Evolutionary conservation across 805 yeast species (phyloP).

Genomic region (Lipomyces orientalis): DNA sequence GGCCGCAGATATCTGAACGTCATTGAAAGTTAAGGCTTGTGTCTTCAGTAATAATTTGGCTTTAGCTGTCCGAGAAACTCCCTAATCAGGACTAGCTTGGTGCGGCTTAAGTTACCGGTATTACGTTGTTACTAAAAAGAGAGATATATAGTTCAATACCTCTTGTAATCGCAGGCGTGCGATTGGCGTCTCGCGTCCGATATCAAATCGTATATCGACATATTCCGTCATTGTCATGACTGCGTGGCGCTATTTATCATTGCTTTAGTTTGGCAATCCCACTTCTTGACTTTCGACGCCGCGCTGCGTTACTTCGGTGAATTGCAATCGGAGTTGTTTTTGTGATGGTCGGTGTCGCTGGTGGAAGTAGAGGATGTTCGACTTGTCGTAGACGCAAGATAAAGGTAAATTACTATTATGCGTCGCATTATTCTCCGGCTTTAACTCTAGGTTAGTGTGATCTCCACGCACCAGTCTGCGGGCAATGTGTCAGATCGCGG

Average conservation of each 20-base stretch:
- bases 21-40: too few relatives aligned
- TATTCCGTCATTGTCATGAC: background rate
- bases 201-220: too few relatives aligned
- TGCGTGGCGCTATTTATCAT: too few relatives aligned
- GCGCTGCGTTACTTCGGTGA: too few relatives aligned
- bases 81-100: background rate
- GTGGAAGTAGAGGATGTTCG: slow-evolving; percentile 17
- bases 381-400: slow-evolving; percentile 14
- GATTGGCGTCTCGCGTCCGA: too few relatives aligned
- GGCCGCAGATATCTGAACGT: too few relatives aligned
- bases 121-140: background rate
- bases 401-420: slow-evolving; percentile 9
- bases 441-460: slow-evolving; percentile 12
- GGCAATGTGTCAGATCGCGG: slow-evolving; percentile 15
- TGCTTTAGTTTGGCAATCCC: background rate
- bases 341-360: slow-evolving; percentile 17
- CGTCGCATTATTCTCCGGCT: background rate
- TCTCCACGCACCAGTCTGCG: slow-evolving; percentile 9
- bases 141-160: too few relatives aligned
- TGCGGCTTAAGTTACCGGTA: too few relatives aligned
- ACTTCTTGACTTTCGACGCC: too few relatives aligned
- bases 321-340: background rate
- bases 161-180: too few relatives aligned
- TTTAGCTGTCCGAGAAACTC: background rate
- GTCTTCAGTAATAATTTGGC: too few relatives aligned